These are phyloP conservation scores for Hypoxylon subgilvum DNA, from an alignment of 495 filamentous ascomycete genomes.

Conservation along the genomic window DNA sequence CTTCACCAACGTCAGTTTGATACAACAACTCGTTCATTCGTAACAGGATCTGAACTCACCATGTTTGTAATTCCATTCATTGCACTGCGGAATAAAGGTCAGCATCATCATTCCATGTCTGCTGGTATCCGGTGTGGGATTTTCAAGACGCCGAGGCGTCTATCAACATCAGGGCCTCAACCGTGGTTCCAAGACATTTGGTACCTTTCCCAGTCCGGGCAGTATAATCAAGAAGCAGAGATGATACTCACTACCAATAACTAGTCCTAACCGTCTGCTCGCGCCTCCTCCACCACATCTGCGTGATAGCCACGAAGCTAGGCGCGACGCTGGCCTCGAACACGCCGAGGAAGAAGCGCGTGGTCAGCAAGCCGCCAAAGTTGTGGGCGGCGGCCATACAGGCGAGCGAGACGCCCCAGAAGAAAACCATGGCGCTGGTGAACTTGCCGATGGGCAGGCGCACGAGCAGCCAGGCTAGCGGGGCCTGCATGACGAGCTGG, in stretches of 20 bases:
- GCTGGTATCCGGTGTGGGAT: too few species aligned
- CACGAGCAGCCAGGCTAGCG: slow-evolving; percentile 44
- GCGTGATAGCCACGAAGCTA: slow-evolving; percentile 64
- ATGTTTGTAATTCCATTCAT: slow-evolving; percentile 64
- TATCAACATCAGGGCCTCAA: too few species aligned
- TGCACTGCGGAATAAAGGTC: slow-evolving; percentile 48
- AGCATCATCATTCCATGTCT: too few species aligned
- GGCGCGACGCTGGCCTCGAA: slow-evolving; percentile 54
- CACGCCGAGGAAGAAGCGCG: slow-evolving; percentile 34
- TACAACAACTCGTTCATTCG: neutral
- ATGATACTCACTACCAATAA: slow-evolving; percentile 61
- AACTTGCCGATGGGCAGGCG: slow-evolving; percentile 45
- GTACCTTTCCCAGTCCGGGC: too few species aligned
- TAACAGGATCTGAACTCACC: slow-evolving; percentile 40
- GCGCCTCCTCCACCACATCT: slow-evolving; percentile 67
- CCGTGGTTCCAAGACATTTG: neutral
- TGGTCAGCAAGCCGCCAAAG: slow-evolving; percentile 46
- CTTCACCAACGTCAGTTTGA: slow-evolving; percentile 1
- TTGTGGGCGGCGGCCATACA: slow-evolving; percentile 40
- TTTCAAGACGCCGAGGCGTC: too few species aligned
- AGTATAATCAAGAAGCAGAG: too few species aligned
- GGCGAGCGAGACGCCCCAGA: slow-evolving; percentile 36
- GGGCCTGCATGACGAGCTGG: slow-evolving; percentile 38
- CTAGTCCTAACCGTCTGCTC: slow-evolving; percentile 65
- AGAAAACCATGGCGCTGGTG: slow-evolving; percentile 34